Percentiles rank a stretch among this genome's conserved stretches.
phyloP scores from a whole-genome alignment of 2,329 filamentous ascomycete genomes.

The Xylaria sp. region DNA sequence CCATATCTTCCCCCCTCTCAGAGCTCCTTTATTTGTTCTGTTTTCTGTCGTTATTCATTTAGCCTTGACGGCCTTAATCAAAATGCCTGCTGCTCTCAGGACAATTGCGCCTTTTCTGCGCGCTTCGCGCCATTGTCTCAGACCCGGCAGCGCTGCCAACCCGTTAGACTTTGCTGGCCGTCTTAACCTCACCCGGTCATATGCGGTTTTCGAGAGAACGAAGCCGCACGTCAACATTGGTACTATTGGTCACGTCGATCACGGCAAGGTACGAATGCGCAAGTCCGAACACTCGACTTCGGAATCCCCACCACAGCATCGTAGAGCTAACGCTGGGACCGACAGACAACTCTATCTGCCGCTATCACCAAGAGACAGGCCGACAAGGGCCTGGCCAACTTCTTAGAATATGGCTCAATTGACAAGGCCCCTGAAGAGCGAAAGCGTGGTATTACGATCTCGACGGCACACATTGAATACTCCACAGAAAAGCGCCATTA shows the following conservation, averaged over 20 bases:
- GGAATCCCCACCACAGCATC: background rate
- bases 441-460: conserved; percentile 99
- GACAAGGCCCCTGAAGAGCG: conserved; percentile 99
- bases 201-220: conserved; percentile 81
- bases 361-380: conserved; percentile 99
- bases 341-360: conserved; percentile 93
- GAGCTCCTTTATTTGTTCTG: conserved; percentile 22
- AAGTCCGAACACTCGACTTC: background rate
- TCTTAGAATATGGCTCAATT: conserved; percentile 97
- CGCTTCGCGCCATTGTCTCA: conserved; percentile 80
- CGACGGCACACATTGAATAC: conserved; percentile 98
- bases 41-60: conserved; percentile 19
- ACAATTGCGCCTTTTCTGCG: conserved; percentile 82
- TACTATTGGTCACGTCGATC: conserved; percentile 99
- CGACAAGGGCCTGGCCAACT: conserved; percentile 91
- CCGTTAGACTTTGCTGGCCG: conserved; percentile 78
- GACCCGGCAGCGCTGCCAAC: conserved; percentile 74
- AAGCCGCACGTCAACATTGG: conserved; percentile 99
- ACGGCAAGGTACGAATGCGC: conserved; percentile 82
- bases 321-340: conserved; percentile 20
- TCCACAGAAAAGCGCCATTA: conserved; percentile 94
- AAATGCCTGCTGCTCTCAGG: conserved; percentile 85
- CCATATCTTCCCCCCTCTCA: conserved; percentile 24
- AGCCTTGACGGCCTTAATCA: conserved; percentile 50
- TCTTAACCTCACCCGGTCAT: conserved; percentile 72